A percentile compares a stretch with the other conserved stretches of the same genome.
Evolutionary conservation across 108 stramenopile species (phyloP).

Genomic region (Skeletonema tropicum): DNA sequence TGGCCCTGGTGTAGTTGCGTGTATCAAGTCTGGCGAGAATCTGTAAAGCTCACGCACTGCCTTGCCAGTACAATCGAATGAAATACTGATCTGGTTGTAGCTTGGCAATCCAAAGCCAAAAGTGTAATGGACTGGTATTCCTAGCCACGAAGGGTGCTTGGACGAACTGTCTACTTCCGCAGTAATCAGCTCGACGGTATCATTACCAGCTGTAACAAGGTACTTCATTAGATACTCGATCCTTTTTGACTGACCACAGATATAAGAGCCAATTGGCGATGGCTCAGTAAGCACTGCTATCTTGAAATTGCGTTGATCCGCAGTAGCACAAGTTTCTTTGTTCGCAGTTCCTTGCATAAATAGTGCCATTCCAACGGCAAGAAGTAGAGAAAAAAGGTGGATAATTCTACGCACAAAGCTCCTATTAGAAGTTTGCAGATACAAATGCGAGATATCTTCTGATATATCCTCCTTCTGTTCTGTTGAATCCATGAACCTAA

Average conservation of each 20-base stretch:
- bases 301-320: neutral
- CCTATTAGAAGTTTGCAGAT: too few species aligned
- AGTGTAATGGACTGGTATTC: conserved; percentile 49
- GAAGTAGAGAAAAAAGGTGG: neutral
- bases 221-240: conserved; percentile 65
- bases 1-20: conserved; percentile 76
- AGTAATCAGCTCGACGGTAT: conserved; percentile 52
- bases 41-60: conserved; percentile 11
- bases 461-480: neutral
- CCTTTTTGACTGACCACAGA: conserved; percentile 70
- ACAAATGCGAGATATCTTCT: neutral
- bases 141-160: neutral
- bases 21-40: conserved; percentile 70
- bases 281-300: conserved; percentile 25
- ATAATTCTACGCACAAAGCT: neutral
- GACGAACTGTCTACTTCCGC: conserved; percentile 41
- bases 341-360: neutral
- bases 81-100: conserved; percentile 42
- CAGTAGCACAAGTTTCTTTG: too few species aligned
- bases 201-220: conserved; percentile 45
- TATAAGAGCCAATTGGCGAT: conserved; percentile 52
- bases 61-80: conserved; percentile 38
- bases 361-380: neutral
- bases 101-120: conserved; percentile 54
- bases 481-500: neutral